Conservation (phyloP, 805 yeast species). For the Kregervanrija pseudodelftensis region DNA sequence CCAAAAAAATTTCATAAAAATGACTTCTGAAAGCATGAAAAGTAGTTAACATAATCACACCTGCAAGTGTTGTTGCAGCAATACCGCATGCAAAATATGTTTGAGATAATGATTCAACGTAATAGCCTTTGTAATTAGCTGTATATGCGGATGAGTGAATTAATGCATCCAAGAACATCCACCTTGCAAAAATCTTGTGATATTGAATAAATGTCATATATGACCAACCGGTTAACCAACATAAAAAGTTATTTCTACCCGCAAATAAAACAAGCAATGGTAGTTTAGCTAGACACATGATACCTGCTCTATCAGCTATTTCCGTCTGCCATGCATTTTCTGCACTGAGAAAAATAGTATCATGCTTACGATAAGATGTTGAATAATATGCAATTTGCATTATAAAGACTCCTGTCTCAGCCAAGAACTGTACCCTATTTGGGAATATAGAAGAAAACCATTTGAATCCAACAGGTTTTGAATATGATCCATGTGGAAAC, state of each 20-base stretch:
- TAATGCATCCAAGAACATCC: constrained; percentile 32
- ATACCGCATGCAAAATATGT: constrained; percentile 26
- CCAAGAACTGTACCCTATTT: constrained; percentile 27
- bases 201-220: constrained; percentile 40
- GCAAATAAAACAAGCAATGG: constrained; percentile 39
- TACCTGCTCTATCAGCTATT: constrained; percentile 32
- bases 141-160: constrained; percentile 35
- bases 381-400: constrained; percentile 19
- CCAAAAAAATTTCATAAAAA: constrained; percentile 54
- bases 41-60: constrained; percentile 41
- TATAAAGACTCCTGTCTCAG: constrained; percentile 20
- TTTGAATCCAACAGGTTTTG: constrained; percentile 13
- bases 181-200: constrained; percentile 63
- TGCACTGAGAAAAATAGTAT: constrained; percentile 22
- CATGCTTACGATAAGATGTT: constrained; percentile 11
- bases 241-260: constrained; percentile 40
- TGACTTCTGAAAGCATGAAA: constrained; percentile 42
- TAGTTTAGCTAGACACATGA: constrained; percentile 31
- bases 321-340: constrained; percentile 27
- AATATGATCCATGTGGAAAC: constrained; percentile 16
- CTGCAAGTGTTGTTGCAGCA: constrained; percentile 35
- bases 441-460: constrained; percentile 21
- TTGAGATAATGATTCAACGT: constrained; percentile 5
- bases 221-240: constrained; percentile 37
- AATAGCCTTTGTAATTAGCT: constrained; percentile 5